phyloP scores from a whole-genome alignment of 495 filamentous ascomycete genomes.

The Aspergillus nidulans region DNA sequence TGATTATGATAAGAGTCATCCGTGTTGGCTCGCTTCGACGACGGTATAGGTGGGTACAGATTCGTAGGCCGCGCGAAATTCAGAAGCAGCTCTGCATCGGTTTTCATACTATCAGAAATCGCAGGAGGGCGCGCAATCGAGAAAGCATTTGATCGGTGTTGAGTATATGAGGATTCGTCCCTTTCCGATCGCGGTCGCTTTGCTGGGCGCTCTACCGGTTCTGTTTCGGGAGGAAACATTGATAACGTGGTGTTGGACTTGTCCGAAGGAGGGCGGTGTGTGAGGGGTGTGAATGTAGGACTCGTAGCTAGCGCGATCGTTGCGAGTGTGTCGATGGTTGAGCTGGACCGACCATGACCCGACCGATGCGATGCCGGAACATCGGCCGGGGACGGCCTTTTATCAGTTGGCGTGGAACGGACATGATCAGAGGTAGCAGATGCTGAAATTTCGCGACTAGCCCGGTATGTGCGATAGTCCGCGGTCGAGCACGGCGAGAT shows the following conservation, averaged over 20 bases:
- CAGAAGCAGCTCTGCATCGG: conserved; percentile 52
- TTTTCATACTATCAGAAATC: conserved; percentile 42
- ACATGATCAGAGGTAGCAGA: conserved; percentile 29
- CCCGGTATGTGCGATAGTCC: conserved; percentile 31
- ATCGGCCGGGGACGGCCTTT: conserved; percentile 18
- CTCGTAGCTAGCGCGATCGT: conserved; percentile 52
- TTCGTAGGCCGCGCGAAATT: conserved; percentile 42
- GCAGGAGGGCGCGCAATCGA: conserved; percentile 41
- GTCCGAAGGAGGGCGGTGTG: conserved; percentile 32
- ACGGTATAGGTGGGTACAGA: conserved; percentile 25
- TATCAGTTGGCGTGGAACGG: conserved; percentile 21
- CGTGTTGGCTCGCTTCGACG: conserved; percentile 34
- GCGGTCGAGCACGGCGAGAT: conserved; percentile 41
- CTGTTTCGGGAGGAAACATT: conserved; percentile 30
- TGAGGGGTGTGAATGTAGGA: conserved; percentile 39
- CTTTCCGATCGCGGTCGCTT: conserved; percentile 60
- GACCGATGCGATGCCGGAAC: conserved; percentile 29
- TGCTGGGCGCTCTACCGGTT: conserved; percentile 46
- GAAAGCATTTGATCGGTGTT: conserved; percentile 29
- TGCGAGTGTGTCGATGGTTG: conserved; percentile 51
- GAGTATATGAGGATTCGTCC: conserved; percentile 43
- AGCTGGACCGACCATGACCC: conserved; percentile 44
- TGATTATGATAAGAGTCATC: conserved; percentile 31
- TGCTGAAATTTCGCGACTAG: conserved; percentile 27
- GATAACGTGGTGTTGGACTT: conserved; percentile 24